phyloP scores from a whole-genome alignment of 1,284 basidiomycete species.

The Boletus semigastroideus region DNA sequence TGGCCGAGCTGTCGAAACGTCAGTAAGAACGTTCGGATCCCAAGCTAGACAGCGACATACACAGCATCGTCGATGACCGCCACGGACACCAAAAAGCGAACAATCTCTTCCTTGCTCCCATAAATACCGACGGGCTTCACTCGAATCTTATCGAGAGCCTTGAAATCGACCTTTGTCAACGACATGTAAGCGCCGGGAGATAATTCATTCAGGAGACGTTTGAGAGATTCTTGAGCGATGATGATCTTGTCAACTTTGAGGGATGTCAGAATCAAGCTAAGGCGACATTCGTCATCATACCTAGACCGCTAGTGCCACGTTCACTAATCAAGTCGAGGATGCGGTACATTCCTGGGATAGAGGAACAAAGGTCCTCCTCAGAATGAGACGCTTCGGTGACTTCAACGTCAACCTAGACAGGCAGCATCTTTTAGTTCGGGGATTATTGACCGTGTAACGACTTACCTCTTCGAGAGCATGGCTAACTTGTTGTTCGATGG shows the following conservation, averaged over 20 bases:
- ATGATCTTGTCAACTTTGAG: slow-evolving; percentile 57
- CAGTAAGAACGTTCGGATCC: background rate
- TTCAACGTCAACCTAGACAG: slow-evolving; percentile 16
- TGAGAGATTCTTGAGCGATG: slow-evolving; percentile 49
- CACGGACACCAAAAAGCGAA: slow-evolving; percentile 40
- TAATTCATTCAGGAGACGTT: slow-evolving; percentile 44
- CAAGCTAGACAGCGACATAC: slow-evolving; percentile 30
- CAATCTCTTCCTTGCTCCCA: slow-evolving; percentile 50
- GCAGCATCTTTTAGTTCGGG: background rate
- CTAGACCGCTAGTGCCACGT: slow-evolving; percentile 49
- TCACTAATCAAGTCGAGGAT: slow-evolving; percentile 58
- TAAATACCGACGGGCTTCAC: slow-evolving; percentile 55
- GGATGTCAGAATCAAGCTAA: slow-evolving; percentile 2
- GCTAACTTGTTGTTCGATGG: slow-evolving; percentile 10
- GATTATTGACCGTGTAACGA: background rate
- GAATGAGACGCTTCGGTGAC: slow-evolving; percentile 2
- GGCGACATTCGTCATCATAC: slow-evolving; percentile 30
- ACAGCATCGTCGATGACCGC: slow-evolving; percentile 36
- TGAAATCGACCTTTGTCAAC: slow-evolving; percentile 54
- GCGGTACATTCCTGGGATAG: slow-evolving; percentile 46
- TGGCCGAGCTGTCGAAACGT: slow-evolving; percentile 10
- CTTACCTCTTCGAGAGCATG: slow-evolving; percentile 22
- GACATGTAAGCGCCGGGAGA: slow-evolving; percentile 49
- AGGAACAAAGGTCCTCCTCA: slow-evolving; percentile 30
- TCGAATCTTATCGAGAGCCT: slow-evolving; percentile 41